Evolutionary conservation across 2,329 filamentous ascomycete genomes (phyloP).

Genomic region (Fusarium temperatum): DNA sequence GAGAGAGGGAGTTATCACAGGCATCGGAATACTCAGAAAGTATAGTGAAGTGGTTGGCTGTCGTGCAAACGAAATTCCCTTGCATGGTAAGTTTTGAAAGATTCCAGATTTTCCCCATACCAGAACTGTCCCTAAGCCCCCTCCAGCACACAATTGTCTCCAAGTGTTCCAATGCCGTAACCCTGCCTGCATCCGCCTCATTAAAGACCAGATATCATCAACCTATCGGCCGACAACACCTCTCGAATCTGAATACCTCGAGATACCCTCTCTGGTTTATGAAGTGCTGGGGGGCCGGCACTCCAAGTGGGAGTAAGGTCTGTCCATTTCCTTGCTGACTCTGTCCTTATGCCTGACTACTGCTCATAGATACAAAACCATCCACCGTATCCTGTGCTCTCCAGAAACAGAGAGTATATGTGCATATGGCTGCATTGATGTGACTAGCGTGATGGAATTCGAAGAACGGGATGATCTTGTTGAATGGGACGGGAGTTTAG

Average conservation of each 20-base stretch:
- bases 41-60: constrained; percentile 5
- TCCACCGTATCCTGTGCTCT: constrained; percentile 7
- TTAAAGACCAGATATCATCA: neutral
- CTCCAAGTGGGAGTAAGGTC: constrained; percentile 20
- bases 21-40: constrained; percentile 15
- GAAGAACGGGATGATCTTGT: constrained; percentile 10
- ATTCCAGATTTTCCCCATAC: neutral
- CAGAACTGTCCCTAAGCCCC: neutral
- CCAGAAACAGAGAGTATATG: neutral
- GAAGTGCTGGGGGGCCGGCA: constrained; percentile 8
- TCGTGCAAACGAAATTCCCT: constrained; percentile 27
- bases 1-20: constrained; percentile 7
- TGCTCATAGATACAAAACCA: constrained; percentile 3
- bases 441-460: constrained; percentile 14
- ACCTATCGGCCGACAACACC: constrained; percentile 14
- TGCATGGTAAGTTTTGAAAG: constrained; percentile 16
- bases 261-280: constrained; percentile 21
- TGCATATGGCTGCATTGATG: neutral
- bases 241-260: constrained; percentile 10
- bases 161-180: constrained; percentile 11
- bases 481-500: neutral
- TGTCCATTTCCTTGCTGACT: neutral
- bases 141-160: constrained; percentile 7
- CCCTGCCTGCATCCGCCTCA: neutral
- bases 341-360: neutral